Conservation (phyloP, 768 basidiomycete genomes). For the Leccinum uliginosum region DNA sequence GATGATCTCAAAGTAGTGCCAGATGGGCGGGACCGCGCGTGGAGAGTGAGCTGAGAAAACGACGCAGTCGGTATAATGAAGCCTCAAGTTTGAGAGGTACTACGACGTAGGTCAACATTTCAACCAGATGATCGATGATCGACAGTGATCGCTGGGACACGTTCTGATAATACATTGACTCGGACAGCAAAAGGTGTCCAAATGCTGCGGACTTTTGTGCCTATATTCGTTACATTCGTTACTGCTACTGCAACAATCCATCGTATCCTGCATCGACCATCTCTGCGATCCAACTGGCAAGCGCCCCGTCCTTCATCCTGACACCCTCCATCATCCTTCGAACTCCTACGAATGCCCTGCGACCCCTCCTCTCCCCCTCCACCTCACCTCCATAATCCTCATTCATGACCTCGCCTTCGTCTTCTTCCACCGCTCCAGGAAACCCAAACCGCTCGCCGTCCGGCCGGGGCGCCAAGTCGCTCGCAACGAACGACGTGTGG, state of each 20-base stretch:
- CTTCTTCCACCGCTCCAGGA: constrained; percentile 75
- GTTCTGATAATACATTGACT: no score
- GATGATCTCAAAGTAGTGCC: constrained; percentile 70
- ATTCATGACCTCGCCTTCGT: constrained; percentile 56
- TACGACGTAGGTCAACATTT: no score
- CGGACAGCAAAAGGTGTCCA: background rate
- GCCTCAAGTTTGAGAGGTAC: constrained; percentile 45
- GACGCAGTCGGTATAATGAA: no score
- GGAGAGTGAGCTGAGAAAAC: no score
- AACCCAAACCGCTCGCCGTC: constrained; percentile 89
- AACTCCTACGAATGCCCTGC: constrained; percentile 63
- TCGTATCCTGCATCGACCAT: constrained; percentile 50
- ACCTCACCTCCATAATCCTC: constrained; percentile 39
- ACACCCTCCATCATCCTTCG: constrained; percentile 60
- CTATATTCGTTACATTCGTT: background rate
- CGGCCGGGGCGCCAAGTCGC: constrained; percentile 59
- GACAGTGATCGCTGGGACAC: background rate
- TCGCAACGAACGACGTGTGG: constrained; percentile 68
- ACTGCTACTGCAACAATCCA: constrained; percentile 24
- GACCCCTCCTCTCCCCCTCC: constrained; percentile 69
- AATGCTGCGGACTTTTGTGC: background rate
- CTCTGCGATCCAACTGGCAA: constrained; percentile 57
- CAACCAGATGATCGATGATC: background rate
- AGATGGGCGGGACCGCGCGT: constrained; percentile 39
- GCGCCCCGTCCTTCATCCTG: constrained; percentile 56